Conservation (phyloP, 371 early-diverging fungal genomes). For the Mucor circinelloides region DNA sequence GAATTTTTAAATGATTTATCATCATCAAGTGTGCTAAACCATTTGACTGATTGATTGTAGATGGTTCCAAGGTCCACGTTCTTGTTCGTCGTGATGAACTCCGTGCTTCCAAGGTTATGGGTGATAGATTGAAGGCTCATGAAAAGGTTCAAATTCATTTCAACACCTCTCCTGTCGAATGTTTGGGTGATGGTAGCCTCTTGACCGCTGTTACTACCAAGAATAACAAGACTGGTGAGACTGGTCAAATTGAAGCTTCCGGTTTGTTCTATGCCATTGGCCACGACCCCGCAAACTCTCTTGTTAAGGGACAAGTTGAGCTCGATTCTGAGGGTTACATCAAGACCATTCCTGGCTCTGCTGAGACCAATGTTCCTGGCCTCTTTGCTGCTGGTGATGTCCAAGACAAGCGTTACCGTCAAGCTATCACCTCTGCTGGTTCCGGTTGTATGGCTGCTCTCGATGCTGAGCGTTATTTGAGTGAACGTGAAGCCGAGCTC, state of each 20-base stretch:
- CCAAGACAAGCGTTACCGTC: constrained; percentile 94
- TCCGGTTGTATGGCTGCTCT: constrained; percentile 96
- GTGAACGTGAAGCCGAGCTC: constrained; percentile 42
- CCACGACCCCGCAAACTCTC: constrained; percentile 89
- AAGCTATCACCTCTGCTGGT: constrained; percentile 73
- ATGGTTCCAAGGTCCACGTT: constrained; percentile 21
- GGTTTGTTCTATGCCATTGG: constrained; percentile 99
- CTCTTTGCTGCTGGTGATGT: constrained; percentile 99
- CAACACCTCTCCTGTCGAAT: constrained; percentile 86
- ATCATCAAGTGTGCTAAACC: background rate
- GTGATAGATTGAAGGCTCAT: constrained; percentile 78
- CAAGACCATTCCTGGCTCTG: constrained; percentile 78
- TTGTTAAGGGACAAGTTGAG: constrained; percentile 77
- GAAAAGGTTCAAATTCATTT: constrained; percentile 93
- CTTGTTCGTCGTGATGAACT: constrained; percentile 96
- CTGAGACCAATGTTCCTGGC: constrained; percentile 86
- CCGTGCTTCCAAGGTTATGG: constrained; percentile 97
- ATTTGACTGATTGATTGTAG: background rate
- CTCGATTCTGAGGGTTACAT: constrained; percentile 92
- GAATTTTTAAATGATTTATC: background rate
- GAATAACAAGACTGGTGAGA: constrained; percentile 72
- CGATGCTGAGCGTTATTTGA: constrained; percentile 84
- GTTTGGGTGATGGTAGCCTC: constrained; percentile 82
- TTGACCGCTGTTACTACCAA: constrained; percentile 74
- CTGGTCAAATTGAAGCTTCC: constrained; percentile 70